Conservation (phyloP, 306 rosid genomes). For the Castanea crenata region DNA sequence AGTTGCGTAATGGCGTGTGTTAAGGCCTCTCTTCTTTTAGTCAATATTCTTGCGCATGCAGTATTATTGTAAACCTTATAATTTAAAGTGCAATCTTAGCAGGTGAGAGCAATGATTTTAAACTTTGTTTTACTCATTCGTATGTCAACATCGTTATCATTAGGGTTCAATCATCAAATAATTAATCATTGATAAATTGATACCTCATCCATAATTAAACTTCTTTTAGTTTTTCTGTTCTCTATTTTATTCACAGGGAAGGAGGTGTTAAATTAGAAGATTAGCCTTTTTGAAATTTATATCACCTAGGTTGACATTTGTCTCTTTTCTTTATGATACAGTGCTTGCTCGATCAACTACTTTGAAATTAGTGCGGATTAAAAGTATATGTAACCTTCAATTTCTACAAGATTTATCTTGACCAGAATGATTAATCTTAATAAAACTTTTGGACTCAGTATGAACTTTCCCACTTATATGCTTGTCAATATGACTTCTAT, state of each 20-base stretch:
- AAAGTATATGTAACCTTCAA: no score
- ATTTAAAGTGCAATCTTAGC: slow-evolving; percentile 2
- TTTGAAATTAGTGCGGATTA: background rate
- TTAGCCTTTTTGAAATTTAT: slow-evolving; percentile 21
- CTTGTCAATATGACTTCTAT: background rate
- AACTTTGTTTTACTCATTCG: background rate
- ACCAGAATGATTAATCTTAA: background rate
- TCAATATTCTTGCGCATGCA: background rate
- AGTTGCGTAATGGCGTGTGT: background rate
- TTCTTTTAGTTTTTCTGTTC: background rate
- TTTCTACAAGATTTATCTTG: slow-evolving; percentile 3
- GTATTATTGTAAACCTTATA: background rate
- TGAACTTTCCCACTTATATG: background rate
- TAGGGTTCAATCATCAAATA: slow-evolving; percentile 1
- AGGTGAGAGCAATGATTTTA: slow-evolving; percentile 8
- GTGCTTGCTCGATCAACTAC: background rate
- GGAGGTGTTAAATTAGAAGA: background rate
- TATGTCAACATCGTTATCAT: background rate
- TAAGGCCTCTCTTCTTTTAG: background rate
- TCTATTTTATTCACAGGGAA: background rate
- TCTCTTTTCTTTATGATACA: background rate
- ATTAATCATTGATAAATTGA: slow-evolving; percentile 12
- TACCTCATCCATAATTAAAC: slow-evolving; percentile 4
- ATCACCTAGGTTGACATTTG: background rate
- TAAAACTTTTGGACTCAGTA: background rate